Evolutionary conservation across 2,329 filamentous ascomycete species (phyloP), one percentile per base, ranked within the genome.

Genomic region (Aspergillus sp.): DNA sequence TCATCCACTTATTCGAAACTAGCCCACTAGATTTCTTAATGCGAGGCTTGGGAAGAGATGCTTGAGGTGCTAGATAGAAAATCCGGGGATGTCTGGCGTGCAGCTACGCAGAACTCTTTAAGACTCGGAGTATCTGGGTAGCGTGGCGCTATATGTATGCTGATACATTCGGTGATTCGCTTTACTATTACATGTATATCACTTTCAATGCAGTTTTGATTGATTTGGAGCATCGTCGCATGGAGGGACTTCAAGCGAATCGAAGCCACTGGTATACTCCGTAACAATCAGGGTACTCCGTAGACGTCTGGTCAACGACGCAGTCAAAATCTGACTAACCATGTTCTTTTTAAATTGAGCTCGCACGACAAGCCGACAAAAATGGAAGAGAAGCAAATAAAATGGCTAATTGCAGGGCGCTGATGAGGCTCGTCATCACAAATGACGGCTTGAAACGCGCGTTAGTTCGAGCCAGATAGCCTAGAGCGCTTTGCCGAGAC

Each of bases 111-210:
- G 60, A 60, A 61, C 64, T 66, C 65, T 63, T 64, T 67, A 72
- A 72, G 74, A 64, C 64, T 61, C 57, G 66, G 72, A 66, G 75
- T 76, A 62, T 65, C 67, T 64, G 65, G 53, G 64, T 68, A 66
- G 65, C 63, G 50, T 61, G 64, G 64, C 66, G 71, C 68, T 71
- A 67, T 68, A 62, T 77, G 75, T 76, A 74, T 74, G 70, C 71
- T 76, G 72, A 74, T 74, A 68, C 73, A 74, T 74, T 69, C 69
- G 70, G 68, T 72, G 68, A 69, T 73, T 75, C 67, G 66, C 68
- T 68, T 66, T 72, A 68, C 67, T 71, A 74, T 74, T 76, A 77
- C 72, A 70, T 79, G 76, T 79, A 79, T 74, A 78, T 79, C 76
- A 79, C 71, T 72, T 74, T 73, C 64, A 73, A 74, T 75, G 72